These are phyloP conservation scores for Debaryomyces coudertii DNA, from an alignment of 1,139 yeast species.

Conservation along the genomic window DNA sequence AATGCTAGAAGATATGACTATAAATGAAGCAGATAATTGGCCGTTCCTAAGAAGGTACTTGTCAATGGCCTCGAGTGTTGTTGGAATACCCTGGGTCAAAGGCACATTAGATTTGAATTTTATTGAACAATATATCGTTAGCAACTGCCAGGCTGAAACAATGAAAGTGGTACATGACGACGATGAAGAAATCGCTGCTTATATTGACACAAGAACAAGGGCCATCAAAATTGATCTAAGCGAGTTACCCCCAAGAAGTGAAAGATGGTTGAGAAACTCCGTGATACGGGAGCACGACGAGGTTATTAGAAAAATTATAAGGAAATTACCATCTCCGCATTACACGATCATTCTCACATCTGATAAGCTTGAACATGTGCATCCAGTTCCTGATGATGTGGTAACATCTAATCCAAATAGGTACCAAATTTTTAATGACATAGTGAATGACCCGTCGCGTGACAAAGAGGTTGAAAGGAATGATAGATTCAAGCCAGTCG, in stretches of 20 bases:
- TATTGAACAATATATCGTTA: slow-evolving; percentile 44
- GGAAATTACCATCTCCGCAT: slow-evolving; percentile 72
- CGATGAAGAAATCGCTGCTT: slow-evolving; percentile 44
- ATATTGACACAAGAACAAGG: slow-evolving; percentile 64
- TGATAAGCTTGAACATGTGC: slow-evolving; percentile 24
- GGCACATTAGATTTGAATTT: slow-evolving; percentile 50
- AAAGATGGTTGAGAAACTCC: slow-evolving; percentile 21
- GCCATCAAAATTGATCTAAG: slow-evolving; percentile 60
- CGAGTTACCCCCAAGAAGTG: slow-evolving; percentile 42
- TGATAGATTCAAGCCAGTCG: slow-evolving; percentile 37
- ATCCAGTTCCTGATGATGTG: slow-evolving; percentile 36
- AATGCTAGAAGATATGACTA: slow-evolving; percentile 55
- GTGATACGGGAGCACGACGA: slow-evolving; percentile 51
- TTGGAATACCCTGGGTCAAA: slow-evolving; percentile 59
- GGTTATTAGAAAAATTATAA: slow-evolving; percentile 50
- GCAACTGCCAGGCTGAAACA: slow-evolving; percentile 53
- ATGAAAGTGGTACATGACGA: slow-evolving; percentile 41
- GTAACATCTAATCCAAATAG: slow-evolving; percentile 33
- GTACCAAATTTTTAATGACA: slow-evolving; percentile 49
- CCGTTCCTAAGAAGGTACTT: slow-evolving; percentile 57
- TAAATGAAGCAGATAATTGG: slow-evolving; percentile 46
- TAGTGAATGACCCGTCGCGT: slow-evolving; percentile 50
- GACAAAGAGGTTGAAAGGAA: slow-evolving; percentile 59
- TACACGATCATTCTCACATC: slow-evolving; percentile 57
- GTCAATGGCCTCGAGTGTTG: slow-evolving; percentile 62